Evolutionary conservation across 2,329 filamentous ascomycete species (phyloP), one percentile per base, ranked within the genome.

Genomic region (Aspergillus glaucus): DNA sequence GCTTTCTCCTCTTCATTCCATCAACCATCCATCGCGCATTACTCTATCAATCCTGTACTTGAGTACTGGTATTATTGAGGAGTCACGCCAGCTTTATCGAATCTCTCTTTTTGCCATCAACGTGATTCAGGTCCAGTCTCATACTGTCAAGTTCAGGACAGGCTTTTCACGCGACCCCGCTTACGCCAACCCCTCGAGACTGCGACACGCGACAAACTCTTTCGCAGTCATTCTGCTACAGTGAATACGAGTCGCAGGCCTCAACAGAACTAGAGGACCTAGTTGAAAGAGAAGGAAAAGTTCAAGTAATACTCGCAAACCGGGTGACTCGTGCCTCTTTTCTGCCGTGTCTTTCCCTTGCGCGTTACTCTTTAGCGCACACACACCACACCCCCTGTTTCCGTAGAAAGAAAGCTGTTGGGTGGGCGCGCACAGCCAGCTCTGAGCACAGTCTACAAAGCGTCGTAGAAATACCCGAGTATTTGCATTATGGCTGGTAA

Each of bases 401-500:
- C 61, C 59, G 69, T 72, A 72, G 68, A 69, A 62, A 63, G 58
- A 61, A 59, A 63, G 53, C 55, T 61, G n/a, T 46, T 53, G 57
- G 53, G 59, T 60, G 53, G 53, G 55, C 56, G 55, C 53, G 56
- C 52, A 55, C 55, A 55, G 55, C 53, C 47, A 34, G 49, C 48
- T 50, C 50, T 48, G 50, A 54, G 54, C 49, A 47, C 48, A 24
- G 19, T 14, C 51, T 61, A 52, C 56, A 58, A 59, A 55, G 57
- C 58, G 59, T 59, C 61, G 68, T 72, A 71, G 65, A 64, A 30
- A 63, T 65, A 65, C 57, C 60, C 59, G 59, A 61, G 58, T 54
- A 60, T 57, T 54, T 62, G 67, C 59, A 72, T 57, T 67, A 83
- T 83, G 80, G 73, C 79, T 68, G 80, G 80, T 84, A 82, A 82